Conservation (phyloP, 2,329 filamentous ascomycete species). For the Aspergillus pseudonomiae region DNA sequence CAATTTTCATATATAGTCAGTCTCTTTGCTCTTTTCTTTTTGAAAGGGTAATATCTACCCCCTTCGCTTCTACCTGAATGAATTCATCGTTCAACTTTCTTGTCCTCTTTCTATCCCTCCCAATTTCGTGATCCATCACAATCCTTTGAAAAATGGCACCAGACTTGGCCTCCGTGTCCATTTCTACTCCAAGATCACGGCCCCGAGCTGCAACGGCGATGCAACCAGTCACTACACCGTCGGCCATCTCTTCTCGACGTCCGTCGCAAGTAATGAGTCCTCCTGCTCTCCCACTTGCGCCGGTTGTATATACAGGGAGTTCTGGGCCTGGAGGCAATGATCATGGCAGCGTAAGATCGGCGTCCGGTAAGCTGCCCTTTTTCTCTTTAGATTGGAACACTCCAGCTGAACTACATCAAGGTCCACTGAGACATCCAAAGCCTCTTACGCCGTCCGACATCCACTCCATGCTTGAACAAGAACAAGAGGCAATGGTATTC, state of each 20-base stretch:
- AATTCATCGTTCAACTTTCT: neutral
- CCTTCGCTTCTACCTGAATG: neutral
- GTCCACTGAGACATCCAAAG: conserved; percentile 81
- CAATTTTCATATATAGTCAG: neutral
- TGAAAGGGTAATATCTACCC: neutral
- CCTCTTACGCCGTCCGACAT: conserved; percentile 87
- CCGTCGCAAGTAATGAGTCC: conserved; percentile 54
- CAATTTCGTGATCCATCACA: neutral
- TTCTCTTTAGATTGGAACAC: neutral
- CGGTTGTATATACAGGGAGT: conserved; percentile 28
- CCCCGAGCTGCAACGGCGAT: conserved; percentile 35
- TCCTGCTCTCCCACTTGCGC: conserved; percentile 36
- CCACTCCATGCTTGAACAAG: conserved; percentile 87
- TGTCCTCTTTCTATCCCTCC: conserved; percentile 12
- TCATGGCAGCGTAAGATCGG: conserved; percentile 40
- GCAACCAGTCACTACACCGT: conserved; percentile 32
- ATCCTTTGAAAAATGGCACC: conserved; percentile 48
- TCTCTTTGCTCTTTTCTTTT: neutral
- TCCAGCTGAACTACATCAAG: conserved; percentile 40
- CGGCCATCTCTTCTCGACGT: conserved; percentile 48
- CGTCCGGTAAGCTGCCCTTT: conserved; percentile 41
- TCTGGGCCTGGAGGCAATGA: conserved; percentile 33
- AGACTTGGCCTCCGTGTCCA: conserved; percentile 50
- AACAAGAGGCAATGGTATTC: conserved; percentile 87
- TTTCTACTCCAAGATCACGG: conserved; percentile 36